phyloP scores from a whole-genome alignment of 139 green algal genomes.

The Dunaliella primolecta region DNA sequence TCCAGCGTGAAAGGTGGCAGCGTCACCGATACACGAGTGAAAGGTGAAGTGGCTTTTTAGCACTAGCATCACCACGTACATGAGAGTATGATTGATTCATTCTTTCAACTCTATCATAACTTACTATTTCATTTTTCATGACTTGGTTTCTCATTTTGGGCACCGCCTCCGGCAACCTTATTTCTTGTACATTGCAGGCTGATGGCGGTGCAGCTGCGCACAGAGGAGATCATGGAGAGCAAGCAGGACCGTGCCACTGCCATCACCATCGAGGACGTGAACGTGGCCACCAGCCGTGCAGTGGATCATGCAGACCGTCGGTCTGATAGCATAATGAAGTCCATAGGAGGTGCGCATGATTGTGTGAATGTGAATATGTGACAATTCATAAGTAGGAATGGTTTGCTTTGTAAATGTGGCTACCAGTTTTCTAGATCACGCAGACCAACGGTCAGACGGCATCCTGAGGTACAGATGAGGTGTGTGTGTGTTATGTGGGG shows the following conservation, averaged over 20 bases:
- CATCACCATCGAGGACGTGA: constrained; percentile 36
- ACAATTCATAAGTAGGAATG: too few species aligned
- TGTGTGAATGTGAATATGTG: not conserved
- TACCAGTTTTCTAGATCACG: too few species aligned
- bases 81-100: too few species aligned
- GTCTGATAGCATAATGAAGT: constrained; percentile 35
- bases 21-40: too few species aligned
- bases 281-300: constrained; percentile 25
- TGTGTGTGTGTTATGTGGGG: not conserved
- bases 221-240: constrained; percentile 21
- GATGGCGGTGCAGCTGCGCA: constrained; percentile 6
- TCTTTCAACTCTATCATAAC: too few species aligned
- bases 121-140: too few species aligned
- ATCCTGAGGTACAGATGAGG: constrained; percentile 15
- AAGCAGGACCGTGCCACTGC: constrained; percentile 34
- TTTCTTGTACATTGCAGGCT: not conserved
- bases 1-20: too few species aligned
- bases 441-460: not conserved
- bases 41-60: too few species aligned
- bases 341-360: constrained; percentile 14
- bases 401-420: too few species aligned
- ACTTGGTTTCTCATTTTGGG: too few species aligned
- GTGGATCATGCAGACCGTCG: constrained; percentile 42
- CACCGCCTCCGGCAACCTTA: too few species aligned
- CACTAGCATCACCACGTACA: too few species aligned